Base-by-base conservation (phyloP, 495 filamentous ascomycete species). In the Aspergillus haitiensis region DNA sequence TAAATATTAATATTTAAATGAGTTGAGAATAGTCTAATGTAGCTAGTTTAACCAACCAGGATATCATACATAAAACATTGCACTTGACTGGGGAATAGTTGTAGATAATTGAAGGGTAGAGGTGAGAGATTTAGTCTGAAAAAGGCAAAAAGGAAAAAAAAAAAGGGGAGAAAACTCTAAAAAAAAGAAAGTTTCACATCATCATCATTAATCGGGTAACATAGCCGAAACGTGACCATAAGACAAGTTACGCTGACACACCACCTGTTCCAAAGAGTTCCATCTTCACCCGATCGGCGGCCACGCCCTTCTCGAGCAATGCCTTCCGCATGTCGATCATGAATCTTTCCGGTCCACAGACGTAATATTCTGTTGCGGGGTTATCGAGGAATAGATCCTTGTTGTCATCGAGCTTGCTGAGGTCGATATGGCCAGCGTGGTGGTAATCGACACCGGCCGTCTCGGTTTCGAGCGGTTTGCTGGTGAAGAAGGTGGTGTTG, bases 241-340 rank as follows among this genome's bases (percentile, higher is more conserved):
- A n/a, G 1, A 45, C n/a, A 45, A 45, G n/a, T 3, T n/a, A 46
- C 42, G 8, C 13, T 5, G 5, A 47, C 4, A 76, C 63, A 53
- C 75, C 79, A 0, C 86, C 87, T 9, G 86, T 88, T 0, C 84
- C 84, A 61, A 89, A 91, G 12, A 87, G 67, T 70, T 91, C 88
- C 65, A 89, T 77, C 65, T 84, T 78, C 21, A 89, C 78, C 59
- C 82, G 79, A 9, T 79, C 80, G 44, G 67, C 68, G 5, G 61
- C 63, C 0, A 90, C 86, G 0, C 87, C 86, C 47, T 66, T 64
- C 0, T 58, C 72, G 46, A 76, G 64, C 58, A 91, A 73, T 42
- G 68, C 70, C 9, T 67, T 59, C 58, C 82, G 65, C 32, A 81
- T 75, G 18, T 82, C 81, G 5, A 73, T 68, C 88, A 90, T 92